Conservation (phyloP, 352 stramenopile species). For the Globisporangium acanthophoron region DNA sequence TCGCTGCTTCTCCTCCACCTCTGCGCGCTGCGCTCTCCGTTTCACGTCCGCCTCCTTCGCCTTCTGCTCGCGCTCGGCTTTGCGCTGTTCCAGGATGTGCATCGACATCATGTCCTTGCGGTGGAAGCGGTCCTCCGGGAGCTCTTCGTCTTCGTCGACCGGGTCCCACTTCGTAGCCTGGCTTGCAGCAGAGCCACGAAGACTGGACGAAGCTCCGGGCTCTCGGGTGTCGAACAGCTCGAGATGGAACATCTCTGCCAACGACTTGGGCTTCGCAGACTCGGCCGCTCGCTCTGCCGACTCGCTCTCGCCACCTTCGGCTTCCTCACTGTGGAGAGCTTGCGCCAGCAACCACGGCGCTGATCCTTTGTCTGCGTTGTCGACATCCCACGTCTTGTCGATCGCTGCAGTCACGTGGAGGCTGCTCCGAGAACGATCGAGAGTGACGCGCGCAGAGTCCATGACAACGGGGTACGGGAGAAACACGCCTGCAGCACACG, state of each 20-base stretch:
- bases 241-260: slow-evolving; percentile 71
- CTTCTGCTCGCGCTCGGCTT: slow-evolving; percentile 54
- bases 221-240: slow-evolving; percentile 10
- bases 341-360: slow-evolving; percentile 59
- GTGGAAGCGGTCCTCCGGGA: slow-evolving; percentile 76
- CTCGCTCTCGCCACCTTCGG: slow-evolving; percentile 1
- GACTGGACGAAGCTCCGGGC: background rate
- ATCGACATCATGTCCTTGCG: slow-evolving; percentile 84
- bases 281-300: slow-evolving; percentile 4
- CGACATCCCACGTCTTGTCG: slow-evolving; percentile 47
- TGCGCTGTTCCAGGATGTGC: slow-evolving; percentile 75
- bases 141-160: slow-evolving; percentile 67
- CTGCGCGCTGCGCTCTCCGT: slow-evolving; percentile 27
- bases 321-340: slow-evolving; percentile 34
- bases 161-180: slow-evolving; percentile 38
- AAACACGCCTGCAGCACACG: slow-evolving; percentile 29
- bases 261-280: slow-evolving; percentile 27
- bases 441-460: slow-evolving; percentile 23
- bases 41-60: slow-evolving; percentile 50
- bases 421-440: slow-evolving; percentile 27
- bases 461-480: slow-evolving; percentile 59
- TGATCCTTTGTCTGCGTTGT: slow-evolving; percentile 45
- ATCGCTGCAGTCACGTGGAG: slow-evolving; percentile 35
- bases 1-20: slow-evolving; percentile 51
- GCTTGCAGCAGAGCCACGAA: background rate